A percentile compares a stretch with the other conserved stretches of the same genome.
phyloP scores from a whole-genome alignment of 768 basidiomycete genomes.

The Panellus pusillus region DNA sequence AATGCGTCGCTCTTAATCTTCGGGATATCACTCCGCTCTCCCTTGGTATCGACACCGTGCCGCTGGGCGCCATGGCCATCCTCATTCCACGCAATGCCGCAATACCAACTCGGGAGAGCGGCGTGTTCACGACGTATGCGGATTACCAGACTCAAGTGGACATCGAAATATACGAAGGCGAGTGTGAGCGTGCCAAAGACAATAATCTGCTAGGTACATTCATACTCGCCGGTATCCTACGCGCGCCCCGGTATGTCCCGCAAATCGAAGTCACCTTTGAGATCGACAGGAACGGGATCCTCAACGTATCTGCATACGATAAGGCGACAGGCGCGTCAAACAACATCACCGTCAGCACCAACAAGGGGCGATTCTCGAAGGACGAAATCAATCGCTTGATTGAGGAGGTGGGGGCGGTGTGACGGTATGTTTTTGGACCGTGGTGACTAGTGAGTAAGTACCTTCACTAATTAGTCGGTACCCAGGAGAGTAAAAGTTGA shows the following conservation, averaged over 20 bases:
- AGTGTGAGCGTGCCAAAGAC: slow-evolving; percentile 5
- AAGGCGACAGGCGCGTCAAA: slow-evolving; percentile 96
- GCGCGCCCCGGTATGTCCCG: slow-evolving; percentile 7
- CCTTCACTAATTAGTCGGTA: too few species aligned
- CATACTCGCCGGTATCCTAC: slow-evolving; percentile 3
- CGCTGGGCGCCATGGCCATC: slow-evolving; percentile 25
- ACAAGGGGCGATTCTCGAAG: slow-evolving; percentile 94
- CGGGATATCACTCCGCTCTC: slow-evolving; percentile 8
- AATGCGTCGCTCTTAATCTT: background rate
- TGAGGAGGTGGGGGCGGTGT: slow-evolving; percentile 82
- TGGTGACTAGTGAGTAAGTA: too few species aligned
- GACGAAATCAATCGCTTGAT: slow-evolving; percentile 99
- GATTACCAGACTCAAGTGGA: slow-evolving; percentile 7
- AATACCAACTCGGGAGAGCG: slow-evolving; percentile 3
- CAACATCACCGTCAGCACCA: slow-evolving; percentile 91
- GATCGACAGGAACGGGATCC: slow-evolving; percentile 14
- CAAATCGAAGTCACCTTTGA: slow-evolving; percentile 15
- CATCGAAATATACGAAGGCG: slow-evolving; percentile 14
- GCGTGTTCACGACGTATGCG: slow-evolving; percentile 1
- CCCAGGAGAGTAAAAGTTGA: too few species aligned
- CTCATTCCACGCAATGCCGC: slow-evolving; percentile 8
- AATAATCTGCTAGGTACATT: slow-evolving; percentile 16
- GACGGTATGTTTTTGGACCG: too few species aligned
- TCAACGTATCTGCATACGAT: slow-evolving; percentile 93
- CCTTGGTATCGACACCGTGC: slow-evolving; percentile 28